phyloP scores from a whole-genome alignment of 75 land plant species.

The Selaginella moellendorffii region DNA sequence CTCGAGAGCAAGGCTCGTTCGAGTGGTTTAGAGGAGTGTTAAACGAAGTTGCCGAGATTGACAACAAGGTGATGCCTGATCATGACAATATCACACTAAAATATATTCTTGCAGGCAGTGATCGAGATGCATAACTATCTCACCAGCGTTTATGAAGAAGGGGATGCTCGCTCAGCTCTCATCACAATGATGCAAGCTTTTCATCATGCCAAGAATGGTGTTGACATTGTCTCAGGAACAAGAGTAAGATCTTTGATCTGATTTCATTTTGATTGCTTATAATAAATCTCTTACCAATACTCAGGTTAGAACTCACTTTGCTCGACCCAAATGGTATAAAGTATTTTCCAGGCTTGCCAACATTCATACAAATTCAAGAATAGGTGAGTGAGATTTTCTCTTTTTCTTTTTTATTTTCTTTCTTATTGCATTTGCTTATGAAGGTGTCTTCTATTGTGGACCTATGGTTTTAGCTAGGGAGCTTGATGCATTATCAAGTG shows the following conservation, averaged over 20 bases:
- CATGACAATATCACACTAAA: background rate
- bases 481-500: background rate
- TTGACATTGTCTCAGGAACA: conserved; percentile 7
- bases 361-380: conserved; percentile 5
- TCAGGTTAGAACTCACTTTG: conserved; percentile 7
- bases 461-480: background rate
- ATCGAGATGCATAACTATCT: conserved; percentile 9
- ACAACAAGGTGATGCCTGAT: background rate
- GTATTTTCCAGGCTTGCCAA: conserved; percentile 3
- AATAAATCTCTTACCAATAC: too few species aligned
- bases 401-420: too few species aligned
- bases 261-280: too few species aligned
- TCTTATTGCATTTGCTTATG: background rate
- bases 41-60: conserved; percentile 8
- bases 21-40: conserved; percentile 6
- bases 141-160: conserved; percentile 6
- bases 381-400: too few species aligned
- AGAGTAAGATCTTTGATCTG: conserved; percentile 3
- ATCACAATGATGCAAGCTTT: conserved; percentile 4
- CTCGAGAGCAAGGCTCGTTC: background rate
- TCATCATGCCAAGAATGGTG: conserved; percentile 10
- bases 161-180: conserved; percentile 1
- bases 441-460: conserved; percentile 4
- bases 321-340: conserved; percentile 1
- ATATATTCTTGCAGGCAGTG: background rate